Evolutionary conservation across 768 basidiomycete genomes (phyloP), one percentile per base, ranked within the genome.

Genomic region (Leccinum pellstonianum): DNA sequence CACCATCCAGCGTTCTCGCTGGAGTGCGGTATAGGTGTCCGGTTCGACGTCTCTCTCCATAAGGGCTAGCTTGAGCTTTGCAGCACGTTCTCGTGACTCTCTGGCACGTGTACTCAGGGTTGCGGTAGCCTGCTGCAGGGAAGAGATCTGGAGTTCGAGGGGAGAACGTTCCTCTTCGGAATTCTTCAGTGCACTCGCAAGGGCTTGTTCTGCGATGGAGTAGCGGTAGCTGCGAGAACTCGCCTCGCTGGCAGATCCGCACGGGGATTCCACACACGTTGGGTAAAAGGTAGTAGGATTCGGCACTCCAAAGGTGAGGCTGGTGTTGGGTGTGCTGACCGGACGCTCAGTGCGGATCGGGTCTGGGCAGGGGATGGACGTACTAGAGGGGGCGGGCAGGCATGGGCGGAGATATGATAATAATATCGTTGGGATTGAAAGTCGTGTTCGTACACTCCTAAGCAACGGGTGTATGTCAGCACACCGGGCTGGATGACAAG

Each of bases 1-100:
- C 60, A 80, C 79, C 70, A 78, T 73, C 83, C 82, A 84, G 31
- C 80, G 77, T 52, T 82, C 76, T 1, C 75, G 76, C 59, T 82
- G 77, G 43, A 81, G 69, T 9, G 75, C 60, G 58, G 71, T 68
- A 58, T 77, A 80, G 17, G 63, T 62, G 6, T 60, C 66, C 1
- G 79, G 79, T 8, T 81, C 78, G 5, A 72, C 61, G 49, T 74
- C 75, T 54, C 78, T 73, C 53, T 79, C 74, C 1, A 70, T 64
- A 17, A 83, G 73, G 47, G 76, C 61, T 19, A 64, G 63, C 14
- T 77, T 77, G 35, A 83, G 71, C 56, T 73, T 77, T 49, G 72
- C 74, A 6, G 77, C 73, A 58, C 76, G 74, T 53, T 80, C 76
- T 57, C 76, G 74, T 1, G 81, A 77, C 27, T 83, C 81, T 21